Evolutionary conservation across 208 protist genomes (phyloP), one percentile per base, ranked within the genome.

Genomic region (Zelonia costaricensis): DNA sequence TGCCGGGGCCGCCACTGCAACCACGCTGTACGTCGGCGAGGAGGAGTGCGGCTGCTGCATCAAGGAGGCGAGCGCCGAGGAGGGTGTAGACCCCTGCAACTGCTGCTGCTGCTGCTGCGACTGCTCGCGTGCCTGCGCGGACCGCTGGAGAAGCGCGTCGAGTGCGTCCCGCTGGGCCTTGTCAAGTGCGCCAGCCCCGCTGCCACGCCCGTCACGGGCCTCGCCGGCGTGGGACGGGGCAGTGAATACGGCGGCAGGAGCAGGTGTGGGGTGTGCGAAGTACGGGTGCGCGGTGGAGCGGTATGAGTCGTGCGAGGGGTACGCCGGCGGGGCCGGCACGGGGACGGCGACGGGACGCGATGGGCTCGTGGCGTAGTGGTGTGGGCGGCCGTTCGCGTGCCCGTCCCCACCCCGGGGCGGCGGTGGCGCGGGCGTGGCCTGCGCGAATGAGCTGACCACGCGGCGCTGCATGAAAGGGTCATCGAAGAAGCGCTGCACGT

Each of bases 401-500:
- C 52, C 0, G 15, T 57, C 36, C 42, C 39, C 9, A 25, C 42
- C 45, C 18, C 42, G 18, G 6, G 42, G n/a, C 13, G 30, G n/a
- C 0, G 55, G 30, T 27, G 18, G 20, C 10, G 28, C 31, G 5
- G 42, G 7, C 18, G 25, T 36, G 13, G 31, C n/a, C 52, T 33
- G 52, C 36, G 6, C 25, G 55, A 48, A 38, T 12, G 28, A 16
- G 15, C 18, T 39, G n/a, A 25, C 30, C 4, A 33, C 10, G 28
- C 23, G 28, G 30, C 55, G 55, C 55, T 61, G 55, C 18, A 61
- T 18, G 3, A 61, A 15, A 6, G 55, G 55, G 27, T 61, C 55
- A 44, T 61, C 55, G 9, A 61, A 61, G 55, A 61, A 49, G 12
- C n/a, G n/a, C n/a, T n/a, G n/a, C n/a, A n/a, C n/a, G n/a, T n/a